A percentile compares a stretch with the other conserved stretches of the same genome.
Evolutionary conservation across 202 grass and related monocot genomes (phyloP).

Genomic region (Carex arenaria): DNA sequence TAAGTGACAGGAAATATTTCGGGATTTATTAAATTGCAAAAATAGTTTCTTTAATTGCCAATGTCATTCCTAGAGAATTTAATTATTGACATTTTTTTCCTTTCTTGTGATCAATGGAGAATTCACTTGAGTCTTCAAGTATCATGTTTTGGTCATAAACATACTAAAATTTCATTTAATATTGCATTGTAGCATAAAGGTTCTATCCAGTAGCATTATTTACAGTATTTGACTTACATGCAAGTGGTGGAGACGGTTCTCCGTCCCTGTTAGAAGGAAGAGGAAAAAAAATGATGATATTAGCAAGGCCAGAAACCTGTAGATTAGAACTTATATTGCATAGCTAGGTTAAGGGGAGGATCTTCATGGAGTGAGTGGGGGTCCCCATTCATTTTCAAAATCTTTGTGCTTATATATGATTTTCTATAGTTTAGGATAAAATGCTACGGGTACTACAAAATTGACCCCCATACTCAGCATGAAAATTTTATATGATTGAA

Average conservation of each 20-base stretch:
- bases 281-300: slow-evolving; percentile 19
- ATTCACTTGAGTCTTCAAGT: not conserved
- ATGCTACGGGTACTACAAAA: too few relatives aligned
- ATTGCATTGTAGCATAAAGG: not conserved
- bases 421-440: too few relatives aligned
- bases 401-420: too few relatives aligned
- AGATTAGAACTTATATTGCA: not conserved
- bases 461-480: too few relatives aligned
- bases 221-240: slow-evolving; percentile 56
- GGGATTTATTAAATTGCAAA: not conserved
- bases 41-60: not conserved
- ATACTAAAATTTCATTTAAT: not conserved
- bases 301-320: not conserved
- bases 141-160: not conserved
- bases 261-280: slow-evolving; percentile 54
- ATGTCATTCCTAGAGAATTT: not conserved
- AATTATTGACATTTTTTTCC: not conserved
- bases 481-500: too few relatives aligned
- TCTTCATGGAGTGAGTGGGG: too few relatives aligned
- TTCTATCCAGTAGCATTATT: not conserved
- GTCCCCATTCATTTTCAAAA: too few relatives aligned
- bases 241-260: slow-evolving; percentile 67
- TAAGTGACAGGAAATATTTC: not conserved
- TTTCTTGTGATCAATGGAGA: not conserved
- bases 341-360: not conserved